Evolutionary conservation across 176 grass and related monocot species (phyloP).

Genomic region (Urochloa ruziziensis): DNA sequence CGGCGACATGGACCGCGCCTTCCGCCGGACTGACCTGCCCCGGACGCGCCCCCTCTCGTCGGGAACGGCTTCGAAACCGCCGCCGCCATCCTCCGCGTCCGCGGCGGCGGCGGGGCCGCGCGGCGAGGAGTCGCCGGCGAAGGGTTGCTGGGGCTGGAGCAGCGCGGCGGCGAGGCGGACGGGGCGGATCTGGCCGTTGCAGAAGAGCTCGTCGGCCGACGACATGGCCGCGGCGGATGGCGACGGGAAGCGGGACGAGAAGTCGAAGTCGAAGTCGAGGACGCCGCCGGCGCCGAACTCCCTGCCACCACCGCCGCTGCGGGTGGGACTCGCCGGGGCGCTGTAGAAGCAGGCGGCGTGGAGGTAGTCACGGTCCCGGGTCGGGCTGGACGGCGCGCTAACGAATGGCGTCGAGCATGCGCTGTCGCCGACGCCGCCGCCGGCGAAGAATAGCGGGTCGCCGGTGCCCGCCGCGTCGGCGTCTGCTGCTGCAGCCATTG

Average conservation of each 20-base stretch:
- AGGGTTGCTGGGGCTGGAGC: constrained; percentile 38
- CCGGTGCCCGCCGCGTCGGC: background rate
- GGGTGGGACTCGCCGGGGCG: constrained; percentile 85
- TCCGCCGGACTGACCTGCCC: constrained; percentile 48
- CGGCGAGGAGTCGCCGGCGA: too few relatives aligned
- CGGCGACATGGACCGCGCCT: constrained; percentile 75
- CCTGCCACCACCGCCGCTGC: background rate
- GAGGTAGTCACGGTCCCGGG: constrained; percentile 14
- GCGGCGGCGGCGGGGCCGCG: background rate
- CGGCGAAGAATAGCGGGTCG: background rate
- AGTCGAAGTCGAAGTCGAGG: constrained; percentile 69
- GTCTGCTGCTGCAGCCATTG: background rate
- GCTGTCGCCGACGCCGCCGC: constrained; percentile 36
- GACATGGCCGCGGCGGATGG: constrained; percentile 60
- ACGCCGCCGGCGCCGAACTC: background rate
- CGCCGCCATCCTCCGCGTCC: background rate
- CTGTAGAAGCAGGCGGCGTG: constrained; percentile 74
- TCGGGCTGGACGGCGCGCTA: constrained; percentile 63
- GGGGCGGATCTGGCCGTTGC: constrained; percentile 87
- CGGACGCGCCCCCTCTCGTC: constrained; percentile 44
- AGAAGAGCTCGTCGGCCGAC: constrained; percentile 88
- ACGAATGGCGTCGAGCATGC: constrained; percentile 74
- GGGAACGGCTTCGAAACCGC: accelerated
- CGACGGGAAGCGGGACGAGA: constrained; percentile 52
- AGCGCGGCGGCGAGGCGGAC: constrained; percentile 46